These are phyloP conservation scores for Alternaria rosae DNA, from an alignment of 2,329 filamentous ascomycete species.

Conservation along the genomic window DNA sequence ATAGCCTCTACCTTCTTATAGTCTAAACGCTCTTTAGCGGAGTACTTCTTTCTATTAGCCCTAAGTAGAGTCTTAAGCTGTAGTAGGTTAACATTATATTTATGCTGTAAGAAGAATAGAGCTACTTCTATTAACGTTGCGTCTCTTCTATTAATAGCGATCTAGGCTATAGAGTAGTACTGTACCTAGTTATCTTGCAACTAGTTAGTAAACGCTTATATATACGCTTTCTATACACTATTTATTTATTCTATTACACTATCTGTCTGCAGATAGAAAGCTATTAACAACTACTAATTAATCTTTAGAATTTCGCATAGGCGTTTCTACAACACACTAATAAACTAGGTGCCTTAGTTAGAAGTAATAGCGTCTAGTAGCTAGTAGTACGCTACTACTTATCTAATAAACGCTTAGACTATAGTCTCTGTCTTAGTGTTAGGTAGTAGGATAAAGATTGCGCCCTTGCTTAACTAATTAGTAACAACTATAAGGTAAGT, in stretches of 20 bases:
- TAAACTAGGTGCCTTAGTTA: background rate
- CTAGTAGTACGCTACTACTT: background rate
- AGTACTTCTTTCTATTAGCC: background rate
- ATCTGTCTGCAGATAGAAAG: constrained; percentile 1
- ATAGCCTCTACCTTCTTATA: background rate
- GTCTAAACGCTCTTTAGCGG: background rate
- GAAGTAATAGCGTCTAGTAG: background rate
- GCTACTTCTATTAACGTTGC: background rate
- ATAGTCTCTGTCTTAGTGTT: background rate
- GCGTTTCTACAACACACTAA: background rate
- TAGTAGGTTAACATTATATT: background rate
- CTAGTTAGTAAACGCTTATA: background rate
- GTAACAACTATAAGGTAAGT: background rate
- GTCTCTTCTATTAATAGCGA: background rate
- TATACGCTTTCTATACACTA: background rate
- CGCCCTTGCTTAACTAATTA: background rate
- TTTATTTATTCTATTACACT: background rate
- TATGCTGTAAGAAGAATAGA: background rate
- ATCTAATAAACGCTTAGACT: background rate
- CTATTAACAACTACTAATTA: background rate
- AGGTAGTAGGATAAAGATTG: background rate
- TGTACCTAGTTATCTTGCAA: background rate
- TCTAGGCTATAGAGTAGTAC: background rate
- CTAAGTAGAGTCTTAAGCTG: background rate
- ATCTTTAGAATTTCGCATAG: background rate